These are phyloP conservation scores for Penicillium lagena DNA, from an alignment of 495 filamentous ascomycete genomes.

Conservation along the genomic window DNA sequence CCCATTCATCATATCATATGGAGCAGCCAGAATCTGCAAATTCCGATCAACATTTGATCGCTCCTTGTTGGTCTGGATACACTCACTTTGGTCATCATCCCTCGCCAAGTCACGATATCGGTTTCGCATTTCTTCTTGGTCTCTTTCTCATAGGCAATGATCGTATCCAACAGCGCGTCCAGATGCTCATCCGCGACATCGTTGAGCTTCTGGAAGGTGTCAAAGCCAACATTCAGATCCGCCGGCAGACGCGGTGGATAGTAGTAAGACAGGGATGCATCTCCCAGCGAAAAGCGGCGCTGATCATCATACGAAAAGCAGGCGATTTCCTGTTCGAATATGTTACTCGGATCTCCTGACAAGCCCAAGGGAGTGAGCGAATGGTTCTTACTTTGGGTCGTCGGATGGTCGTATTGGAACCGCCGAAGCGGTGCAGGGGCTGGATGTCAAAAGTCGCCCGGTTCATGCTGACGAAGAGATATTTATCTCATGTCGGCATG, in stretches of 20 bases:
- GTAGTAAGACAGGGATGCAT: conserved; percentile 79
- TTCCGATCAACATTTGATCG: no score
- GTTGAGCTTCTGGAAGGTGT: conserved; percentile 78
- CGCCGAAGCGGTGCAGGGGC: conserved; percentile 53
- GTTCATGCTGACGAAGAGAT: conserved; percentile 18
- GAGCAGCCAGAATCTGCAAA: conserved; percentile 71
- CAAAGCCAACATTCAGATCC: conserved; percentile 72
- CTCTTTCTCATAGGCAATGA: conserved; percentile 63
- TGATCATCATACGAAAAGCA: conserved; percentile 86
- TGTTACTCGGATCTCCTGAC: no score
- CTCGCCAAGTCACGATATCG: conserved; percentile 88
- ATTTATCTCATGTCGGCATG: background rate
- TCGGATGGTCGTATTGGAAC: conserved; percentile 56
- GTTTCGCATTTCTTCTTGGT: conserved; percentile 60
- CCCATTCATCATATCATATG: conserved; percentile 78
- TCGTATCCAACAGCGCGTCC: conserved; percentile 72
- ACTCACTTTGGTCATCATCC: conserved; percentile 93
- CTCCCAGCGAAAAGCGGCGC: conserved; percentile 68
- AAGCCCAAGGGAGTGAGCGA: no score
- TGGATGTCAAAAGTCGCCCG: conserved; percentile 51
- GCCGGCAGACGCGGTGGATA: conserved; percentile 67
- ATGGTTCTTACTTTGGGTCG: conserved; percentile 52
- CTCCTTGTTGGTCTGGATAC: no score
- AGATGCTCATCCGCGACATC: conserved; percentile 80
- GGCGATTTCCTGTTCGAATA: conserved; percentile 63